Percentiles rank a stretch among this genome's conserved stretches.
These are phyloP conservation scores for Auriscalpium vulgare DNA, from an alignment of 768 basidiomycete species.

Conservation along the genomic window DNA sequence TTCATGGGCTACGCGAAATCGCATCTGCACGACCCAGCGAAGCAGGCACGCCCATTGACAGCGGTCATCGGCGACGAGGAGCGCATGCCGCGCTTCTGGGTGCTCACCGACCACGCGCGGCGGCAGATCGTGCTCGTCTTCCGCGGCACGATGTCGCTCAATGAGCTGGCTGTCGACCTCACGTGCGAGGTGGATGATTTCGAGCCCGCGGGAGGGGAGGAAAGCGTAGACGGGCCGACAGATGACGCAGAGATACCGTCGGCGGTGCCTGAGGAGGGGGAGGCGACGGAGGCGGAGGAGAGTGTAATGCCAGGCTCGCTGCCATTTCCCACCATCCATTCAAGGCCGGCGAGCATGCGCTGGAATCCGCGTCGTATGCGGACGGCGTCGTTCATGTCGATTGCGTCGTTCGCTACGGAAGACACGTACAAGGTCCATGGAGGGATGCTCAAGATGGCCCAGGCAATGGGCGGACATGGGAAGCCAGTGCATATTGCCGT, in stretches of 20 bases:
- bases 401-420: conserved; percentile 15
- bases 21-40: conserved; percentile 4
- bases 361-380: conserved; percentile 1
- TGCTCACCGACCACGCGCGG: conserved; percentile 72
- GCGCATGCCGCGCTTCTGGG: conserved; percentile 80
- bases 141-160: conserved; percentile 71
- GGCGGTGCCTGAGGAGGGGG: not conserved
- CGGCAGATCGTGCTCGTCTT: conserved; percentile 66
- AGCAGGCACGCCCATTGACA: conserved; percentile 6
- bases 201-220: conserved; percentile 24
- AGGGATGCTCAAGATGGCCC: conserved; percentile 75
- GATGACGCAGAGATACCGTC: conserved; percentile 10
- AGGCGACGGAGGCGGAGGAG: not conserved
- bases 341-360: not conserved
- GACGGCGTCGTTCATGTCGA: conserved; percentile 10
- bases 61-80: conserved; percentile 60
- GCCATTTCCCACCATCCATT: not conserved
- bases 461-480: conserved; percentile 67
- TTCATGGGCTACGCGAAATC: conserved; percentile 52
- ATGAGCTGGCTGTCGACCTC: conserved; percentile 80
- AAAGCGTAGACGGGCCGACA: conserved; percentile 3
- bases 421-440: conserved; percentile 60
- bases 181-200: conserved; percentile 73
- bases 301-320: not conserved
- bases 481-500: conserved; percentile 75